Evolutionary conservation across 1,139 yeast genomes (phyloP), one percentile per base, ranked within the genome.

Genomic region (Candida neerlandica): DNA sequence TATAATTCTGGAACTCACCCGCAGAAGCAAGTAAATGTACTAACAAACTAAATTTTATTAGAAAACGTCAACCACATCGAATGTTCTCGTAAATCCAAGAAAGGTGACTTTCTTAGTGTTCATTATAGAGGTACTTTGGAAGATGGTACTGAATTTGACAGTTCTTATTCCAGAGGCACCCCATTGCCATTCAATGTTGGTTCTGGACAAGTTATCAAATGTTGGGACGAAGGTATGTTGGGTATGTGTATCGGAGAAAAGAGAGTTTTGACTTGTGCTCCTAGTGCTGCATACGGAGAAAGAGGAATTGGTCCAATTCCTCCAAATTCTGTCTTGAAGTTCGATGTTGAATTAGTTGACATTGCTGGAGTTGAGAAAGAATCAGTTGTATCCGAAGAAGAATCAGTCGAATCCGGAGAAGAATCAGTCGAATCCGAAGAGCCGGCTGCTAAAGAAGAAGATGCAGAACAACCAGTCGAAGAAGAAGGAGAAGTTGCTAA

Each of bases 201-300:
- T 44, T 69, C 72, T 33, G 92, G 94, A 16, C 85, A 81, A 62
- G 96, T 90, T 43, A 89, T 90, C 62, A 66, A 77, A 57, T 96
- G 96, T 54, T 90, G 96, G 96, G 96, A 90, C 56, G 82, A 86
- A 67, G 96, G 96, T 41, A 73, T 89, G 48, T 58, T 63, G 43
- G 73, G 85, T 47, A 88, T 89, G 94, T 90, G 97, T 69, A 77
- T 88, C 65, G 96, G 96, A 45, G 97, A 90, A 67, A 80, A 84
- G 71, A 82, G 96, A 63, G 83, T 80, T 58, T 76, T 90, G 59
- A 80, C 82, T 39, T 89, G 91, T 63, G 96, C 96, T 44, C 78
- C 94, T 11, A 77, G 78, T 43, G 70, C 89, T 62, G 97, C 84
- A 7, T 90, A 90, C 59, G 97, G 97, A 48, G 69, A 73, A 41